phyloP scores from a whole-genome alignment of 306 rosid genomes.

The Ammopiptanthus mongolicus region DNA sequence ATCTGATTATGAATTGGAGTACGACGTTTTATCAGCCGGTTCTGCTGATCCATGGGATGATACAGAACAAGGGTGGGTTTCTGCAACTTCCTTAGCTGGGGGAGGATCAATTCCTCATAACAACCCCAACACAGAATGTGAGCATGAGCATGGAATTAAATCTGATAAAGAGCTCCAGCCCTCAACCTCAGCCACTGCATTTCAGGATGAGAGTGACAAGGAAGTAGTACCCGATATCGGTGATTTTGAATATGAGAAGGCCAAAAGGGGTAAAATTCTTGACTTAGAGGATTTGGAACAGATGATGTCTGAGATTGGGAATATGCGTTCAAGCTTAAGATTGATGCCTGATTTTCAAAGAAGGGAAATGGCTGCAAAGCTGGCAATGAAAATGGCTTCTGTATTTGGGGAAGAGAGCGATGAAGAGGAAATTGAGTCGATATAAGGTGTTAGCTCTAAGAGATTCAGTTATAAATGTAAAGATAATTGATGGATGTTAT shows the following conservation, averaged over 20 bases:
- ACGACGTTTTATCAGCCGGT: constrained; percentile 52
- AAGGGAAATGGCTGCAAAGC: constrained; percentile 74
- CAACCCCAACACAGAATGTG: constrained; percentile 4
- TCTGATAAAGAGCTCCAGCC: constrained; percentile 18
- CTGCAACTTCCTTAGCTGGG: constrained; percentile 31
- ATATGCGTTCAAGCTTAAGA: constrained; percentile 57
- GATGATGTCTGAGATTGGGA: constrained; percentile 71
- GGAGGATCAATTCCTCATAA: constrained; percentile 16
- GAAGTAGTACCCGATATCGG: not conserved
- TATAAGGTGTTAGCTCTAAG: not conserved
- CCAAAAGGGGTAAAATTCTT: constrained; percentile 12
- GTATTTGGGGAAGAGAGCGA: constrained; percentile 61
- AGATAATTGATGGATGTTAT: not conserved
- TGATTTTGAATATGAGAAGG: constrained; percentile 24
- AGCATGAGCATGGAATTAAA: constrained; percentile 19
- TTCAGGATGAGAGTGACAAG: constrained; percentile 28
- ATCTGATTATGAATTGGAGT: constrained; percentile 62
- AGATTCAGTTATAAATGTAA: not conserved
- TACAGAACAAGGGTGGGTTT: constrained; percentile 44
- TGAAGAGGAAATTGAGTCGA: constrained; percentile 30
- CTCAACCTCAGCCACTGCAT: constrained; percentile 29
- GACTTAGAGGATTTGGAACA: constrained; percentile 68
- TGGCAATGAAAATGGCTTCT: constrained; percentile 70
- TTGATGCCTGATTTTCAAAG: constrained; percentile 77
- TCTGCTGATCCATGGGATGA: constrained; percentile 66